Conservation (phyloP, 805 yeast genomes). For the Teunomyces gatunensis region DNA sequence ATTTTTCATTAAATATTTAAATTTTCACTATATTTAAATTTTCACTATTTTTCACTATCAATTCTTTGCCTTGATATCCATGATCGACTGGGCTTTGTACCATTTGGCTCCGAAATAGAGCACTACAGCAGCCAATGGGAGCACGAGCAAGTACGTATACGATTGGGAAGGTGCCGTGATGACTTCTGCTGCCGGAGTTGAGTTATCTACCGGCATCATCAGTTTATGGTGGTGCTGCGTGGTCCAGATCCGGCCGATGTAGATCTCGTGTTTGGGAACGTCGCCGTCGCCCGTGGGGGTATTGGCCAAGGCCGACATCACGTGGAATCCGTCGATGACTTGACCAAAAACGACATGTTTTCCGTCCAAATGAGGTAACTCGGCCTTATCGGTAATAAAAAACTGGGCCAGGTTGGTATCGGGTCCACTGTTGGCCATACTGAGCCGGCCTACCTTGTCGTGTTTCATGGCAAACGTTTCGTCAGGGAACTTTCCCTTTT, state of each 20-base stretch:
- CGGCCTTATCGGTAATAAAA: constrained; percentile 19
- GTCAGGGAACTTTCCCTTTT: constrained; percentile 13
- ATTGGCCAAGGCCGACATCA: constrained; percentile 14
- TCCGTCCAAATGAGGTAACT: constrained; percentile 18
- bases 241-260: constrained; percentile 11
- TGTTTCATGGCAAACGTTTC: constrained; percentile 24
- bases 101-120: not conserved
- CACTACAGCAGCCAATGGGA: not conserved
- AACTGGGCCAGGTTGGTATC: constrained; percentile 24
- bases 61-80: not conserved
- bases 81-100: not conserved
- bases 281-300: not conserved
- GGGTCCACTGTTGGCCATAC: constrained; percentile 25
- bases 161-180: not conserved
- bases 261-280: not conserved
- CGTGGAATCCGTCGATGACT: constrained; percentile 21
- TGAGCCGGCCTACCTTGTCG: constrained; percentile 22
- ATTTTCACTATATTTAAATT: not conserved
- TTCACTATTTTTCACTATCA: no score
- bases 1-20: not conserved
- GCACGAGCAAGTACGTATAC: not conserved
- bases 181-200: not conserved
- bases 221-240: not conserved
- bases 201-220: not conserved
- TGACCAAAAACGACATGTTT: constrained; percentile 29